phyloP scores from a whole-genome alignment of 345 rosid genomes.

The Aquilaria yunnanensis region DNA sequence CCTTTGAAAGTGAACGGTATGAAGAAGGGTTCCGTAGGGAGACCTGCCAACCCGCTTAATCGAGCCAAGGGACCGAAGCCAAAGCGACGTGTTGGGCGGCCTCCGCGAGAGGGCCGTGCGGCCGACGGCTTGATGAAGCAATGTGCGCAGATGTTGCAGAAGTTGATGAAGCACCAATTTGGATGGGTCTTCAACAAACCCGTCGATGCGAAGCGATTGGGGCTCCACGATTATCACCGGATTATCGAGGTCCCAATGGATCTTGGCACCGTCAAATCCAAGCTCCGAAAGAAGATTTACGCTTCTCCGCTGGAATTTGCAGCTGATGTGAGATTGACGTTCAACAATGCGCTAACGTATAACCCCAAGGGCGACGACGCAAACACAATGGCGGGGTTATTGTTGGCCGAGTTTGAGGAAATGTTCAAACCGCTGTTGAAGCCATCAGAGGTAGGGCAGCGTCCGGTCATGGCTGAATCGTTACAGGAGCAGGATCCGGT shows the following conservation, averaged over 20 bases:
- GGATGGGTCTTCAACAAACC: slow-evolving; percentile 44
- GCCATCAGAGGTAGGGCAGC: slow-evolving; percentile 19
- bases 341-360: slow-evolving; percentile 44
- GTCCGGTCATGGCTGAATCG: background rate
- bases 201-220: slow-evolving; percentile 32
- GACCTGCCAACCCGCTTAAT: slow-evolving; percentile 16
- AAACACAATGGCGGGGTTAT: slow-evolving; percentile 33
- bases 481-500: background rate
- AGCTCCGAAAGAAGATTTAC: slow-evolving; percentile 21
- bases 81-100: slow-evolving; percentile 7
- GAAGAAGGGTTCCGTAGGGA: slow-evolving; percentile 20
- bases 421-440: slow-evolving; percentile 22
- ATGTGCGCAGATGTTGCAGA: slow-evolving; percentile 32
- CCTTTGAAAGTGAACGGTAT: background rate
- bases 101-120: background rate
- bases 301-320: slow-evolving; percentile 34
- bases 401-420: slow-evolving; percentile 23
- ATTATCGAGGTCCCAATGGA: slow-evolving; percentile 55
- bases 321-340: slow-evolving; percentile 47
- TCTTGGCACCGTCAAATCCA: slow-evolving; percentile 42
- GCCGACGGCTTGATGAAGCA: slow-evolving; percentile 23
- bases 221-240: slow-evolving; percentile 37
- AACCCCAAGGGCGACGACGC: slow-evolving; percentile 41
- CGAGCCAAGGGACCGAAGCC: slow-evolving; percentile 6
- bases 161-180: slow-evolving; percentile 39